Conservation (phyloP, 2,329 filamentous ascomycete genomes). For the Venturia pyrina region DNA sequence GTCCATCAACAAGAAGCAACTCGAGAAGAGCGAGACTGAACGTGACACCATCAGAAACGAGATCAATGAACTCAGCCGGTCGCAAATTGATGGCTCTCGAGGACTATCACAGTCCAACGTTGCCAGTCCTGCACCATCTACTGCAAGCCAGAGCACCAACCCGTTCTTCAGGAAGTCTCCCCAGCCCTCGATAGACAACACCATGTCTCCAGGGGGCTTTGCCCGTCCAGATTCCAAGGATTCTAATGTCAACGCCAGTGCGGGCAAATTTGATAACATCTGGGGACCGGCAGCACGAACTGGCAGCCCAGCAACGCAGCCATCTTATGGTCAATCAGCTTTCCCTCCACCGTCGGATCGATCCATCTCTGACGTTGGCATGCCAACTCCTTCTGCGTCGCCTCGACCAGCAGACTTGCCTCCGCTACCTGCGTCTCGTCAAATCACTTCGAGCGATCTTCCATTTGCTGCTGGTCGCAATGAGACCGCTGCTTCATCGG, state of each 20-base stretch:
- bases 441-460: constrained; percentile 67
- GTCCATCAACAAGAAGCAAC: constrained; percentile 97
- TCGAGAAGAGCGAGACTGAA: constrained; percentile 80
- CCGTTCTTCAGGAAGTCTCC: constrained; percentile 74
- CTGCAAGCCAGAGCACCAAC: constrained; percentile 67
- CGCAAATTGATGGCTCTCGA: not conserved
- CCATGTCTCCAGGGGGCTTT: constrained; percentile 41
- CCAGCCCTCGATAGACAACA: constrained; percentile 38
- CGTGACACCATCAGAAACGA: constrained; percentile 79
- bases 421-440: constrained; percentile 61
- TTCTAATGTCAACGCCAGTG: constrained; percentile 22
- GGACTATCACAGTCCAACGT: not conserved
- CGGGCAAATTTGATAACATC: constrained; percentile 68
- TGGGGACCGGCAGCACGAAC: constrained; percentile 57
- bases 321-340: constrained; percentile 43
- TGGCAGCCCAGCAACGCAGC: constrained; percentile 39
- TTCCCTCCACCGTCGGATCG: constrained; percentile 30
- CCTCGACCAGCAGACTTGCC: constrained; percentile 53
- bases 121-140: constrained; percentile 52
- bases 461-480: constrained; percentile 51
- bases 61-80: constrained; percentile 42
- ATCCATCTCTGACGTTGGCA: constrained; percentile 38
- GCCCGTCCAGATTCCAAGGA: constrained; percentile 16
- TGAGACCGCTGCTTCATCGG: constrained; percentile 66
- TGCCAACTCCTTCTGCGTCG: constrained; percentile 52